Evolutionary conservation across 257 asterid genomes (phyloP).

Genomic region (Fraxinus quadrangulata): DNA sequence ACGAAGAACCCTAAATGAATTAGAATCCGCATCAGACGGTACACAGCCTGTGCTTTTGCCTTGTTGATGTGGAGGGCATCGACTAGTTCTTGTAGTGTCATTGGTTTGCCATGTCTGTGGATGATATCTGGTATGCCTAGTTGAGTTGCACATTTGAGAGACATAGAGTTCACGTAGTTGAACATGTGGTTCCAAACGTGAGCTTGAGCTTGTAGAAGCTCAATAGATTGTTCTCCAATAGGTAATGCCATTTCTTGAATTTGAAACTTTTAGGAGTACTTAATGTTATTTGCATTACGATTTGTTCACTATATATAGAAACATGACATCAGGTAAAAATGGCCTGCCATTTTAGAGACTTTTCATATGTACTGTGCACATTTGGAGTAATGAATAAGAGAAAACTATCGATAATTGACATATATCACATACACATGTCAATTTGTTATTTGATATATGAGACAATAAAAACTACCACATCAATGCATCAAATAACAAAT

Average conservation of each 20-base stretch:
- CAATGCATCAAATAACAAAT: too few relatives aligned
- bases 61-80: slow-evolving; percentile 14
- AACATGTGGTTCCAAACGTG: not conserved
- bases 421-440: too few relatives aligned
- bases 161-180: not conserved
- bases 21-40: slow-evolving; percentile 17
- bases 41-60: slow-evolving; percentile 16
- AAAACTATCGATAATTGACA: too few relatives aligned
- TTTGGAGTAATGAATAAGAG: too few relatives aligned
- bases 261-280: too few relatives aligned
- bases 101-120: not conserved
- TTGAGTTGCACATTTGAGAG: not conserved
- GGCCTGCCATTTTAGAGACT: too few relatives aligned
- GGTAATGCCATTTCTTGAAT: not conserved
- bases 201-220: not conserved
- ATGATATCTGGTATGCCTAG: not conserved
- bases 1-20: slow-evolving; percentile 12
- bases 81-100: not conserved
- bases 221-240: not conserved
- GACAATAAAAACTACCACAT: too few relatives aligned
- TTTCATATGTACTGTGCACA: too few relatives aligned
- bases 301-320: too few relatives aligned
- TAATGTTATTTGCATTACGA: too few relatives aligned
- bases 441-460: too few relatives aligned
- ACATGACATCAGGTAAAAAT: too few relatives aligned